Evolutionary conservation across 371 early-diverging fungal genomes (phyloP), one percentile per base, ranked within the genome.

Genomic region (Ordospora colligata): DNA sequence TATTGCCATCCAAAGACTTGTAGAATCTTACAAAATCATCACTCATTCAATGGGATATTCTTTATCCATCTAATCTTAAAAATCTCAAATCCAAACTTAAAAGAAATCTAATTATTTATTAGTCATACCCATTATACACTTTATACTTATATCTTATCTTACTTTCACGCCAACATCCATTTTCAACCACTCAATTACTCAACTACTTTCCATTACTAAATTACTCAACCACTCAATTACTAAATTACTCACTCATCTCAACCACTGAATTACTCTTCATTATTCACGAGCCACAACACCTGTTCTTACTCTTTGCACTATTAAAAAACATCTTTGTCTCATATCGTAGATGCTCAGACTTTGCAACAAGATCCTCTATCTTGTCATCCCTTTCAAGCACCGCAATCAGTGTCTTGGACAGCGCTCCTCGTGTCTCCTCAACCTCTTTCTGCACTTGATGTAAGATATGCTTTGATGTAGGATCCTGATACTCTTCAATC

Each of bases 261-360:
- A n/a, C n/a, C n/a, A 45, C n/a, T 45, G 9, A 49, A 49, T 17
- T 8, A 17, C 3, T 2, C 21, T 49, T 8, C 21, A 49, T 8
- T 49, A 8, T 7, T 17, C n/a, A 14, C 49, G 21, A 49, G n/a
- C n/a, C 21, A 44, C 96, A 96, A 83, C 93, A 93, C 45, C 90
- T 87, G 83, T 96, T 96, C 54, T 92, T 93, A 86, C 92, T 93
- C 86, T 93, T 93, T 22, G 97, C 97, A 4, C 92, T 89, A 87
- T 94, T 96, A 87, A 94, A 97, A 76, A 98, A 93, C 88, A 90
- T 89, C 83, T 95, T 95, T 43, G 93, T 91, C 85, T 92, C 91
- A 32, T 85, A 87, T 19, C 92, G 91, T 50, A 98, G 87, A 10
- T 89, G 87, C 76, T 94, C 93, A 14, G 91, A 90, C 75, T 90